These are phyloP conservation scores for Baeospora myosura DNA, from an alignment of 1,284 basidiomycete genomes.

Conservation along the genomic window DNA sequence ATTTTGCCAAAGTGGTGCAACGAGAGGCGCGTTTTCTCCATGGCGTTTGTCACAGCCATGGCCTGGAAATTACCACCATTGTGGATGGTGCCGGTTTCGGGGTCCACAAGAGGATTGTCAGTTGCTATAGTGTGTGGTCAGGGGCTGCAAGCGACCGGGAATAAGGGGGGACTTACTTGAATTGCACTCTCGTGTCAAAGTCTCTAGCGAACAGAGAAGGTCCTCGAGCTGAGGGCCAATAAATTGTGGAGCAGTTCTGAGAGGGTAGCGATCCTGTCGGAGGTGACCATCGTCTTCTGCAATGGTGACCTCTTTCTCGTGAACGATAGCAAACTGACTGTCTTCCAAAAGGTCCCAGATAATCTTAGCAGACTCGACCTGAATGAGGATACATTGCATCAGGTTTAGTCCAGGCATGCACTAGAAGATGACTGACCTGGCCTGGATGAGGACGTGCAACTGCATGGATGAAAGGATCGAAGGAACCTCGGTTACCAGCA, in stretches of 20 bases:
- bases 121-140: constrained; percentile 38
- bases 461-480: constrained; percentile 76
- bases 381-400: constrained; percentile 6
- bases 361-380: constrained; percentile 65
- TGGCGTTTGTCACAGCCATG: constrained; percentile 79
- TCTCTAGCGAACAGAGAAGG: constrained; percentile 55
- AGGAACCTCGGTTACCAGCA: constrained; percentile 63
- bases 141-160: background rate
- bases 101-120: constrained; percentile 70
- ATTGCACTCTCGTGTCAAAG: constrained; percentile 75
- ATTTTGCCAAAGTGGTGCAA: constrained; percentile 80
- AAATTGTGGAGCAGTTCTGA: constrained; percentile 78
- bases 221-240: constrained; percentile 84
- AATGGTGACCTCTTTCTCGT: constrained; percentile 56
- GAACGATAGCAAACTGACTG: constrained; percentile 58
- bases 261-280: constrained; percentile 62
- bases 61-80: constrained; percentile 88
- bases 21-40: constrained; percentile 81
- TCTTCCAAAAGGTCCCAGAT: constrained; percentile 68
- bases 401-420: constrained; percentile 1
- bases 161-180: constrained; percentile 52
- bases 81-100: constrained; percentile 59
- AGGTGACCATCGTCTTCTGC: constrained; percentile 62
- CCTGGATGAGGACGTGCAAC: constrained; percentile 81
- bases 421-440: constrained; percentile 41